A percentile compares a stretch with the other conserved stretches of the same genome.
Conservation (phyloP, 495 filamentous ascomycete species). For the Aspergillus wentii region DNA sequence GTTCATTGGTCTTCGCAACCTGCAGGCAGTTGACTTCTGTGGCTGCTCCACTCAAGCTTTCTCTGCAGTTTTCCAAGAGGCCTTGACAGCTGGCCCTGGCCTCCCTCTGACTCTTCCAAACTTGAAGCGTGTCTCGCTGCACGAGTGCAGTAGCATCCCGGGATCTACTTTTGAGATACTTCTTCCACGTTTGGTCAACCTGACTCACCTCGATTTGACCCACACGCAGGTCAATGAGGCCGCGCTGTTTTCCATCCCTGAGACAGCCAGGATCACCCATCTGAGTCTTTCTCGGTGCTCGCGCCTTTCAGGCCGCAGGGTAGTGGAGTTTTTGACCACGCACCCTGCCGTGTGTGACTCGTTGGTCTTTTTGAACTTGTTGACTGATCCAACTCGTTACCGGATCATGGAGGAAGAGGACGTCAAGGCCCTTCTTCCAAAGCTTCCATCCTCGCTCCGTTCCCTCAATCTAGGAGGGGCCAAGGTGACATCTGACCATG, state of each 20-base stretch:
- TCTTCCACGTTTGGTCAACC: conserved; percentile 60
- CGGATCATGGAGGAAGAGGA: conserved; percentile 64
- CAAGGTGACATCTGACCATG: conserved; percentile 61
- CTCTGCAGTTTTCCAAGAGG: conserved; percentile 53
- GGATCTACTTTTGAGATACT: conserved; percentile 64
- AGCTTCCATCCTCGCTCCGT: conserved; percentile 62
- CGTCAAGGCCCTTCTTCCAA: conserved; percentile 59
- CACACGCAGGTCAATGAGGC: conserved; percentile 74
- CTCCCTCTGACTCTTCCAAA: conserved; percentile 47
- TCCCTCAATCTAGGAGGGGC: conserved; percentile 76
- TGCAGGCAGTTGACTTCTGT: conserved; percentile 74
- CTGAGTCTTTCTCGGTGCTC: conserved; percentile 76
- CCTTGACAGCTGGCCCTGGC: conserved; percentile 32
- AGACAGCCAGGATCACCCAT: conserved; percentile 70
- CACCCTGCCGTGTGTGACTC: conserved; percentile 64
- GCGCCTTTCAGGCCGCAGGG: conserved; percentile 56
- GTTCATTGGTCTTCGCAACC: conserved; percentile 59
- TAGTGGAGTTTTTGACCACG: conserved; percentile 67
- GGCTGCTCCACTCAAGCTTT: conserved; percentile 71
- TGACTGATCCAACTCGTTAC: conserved; percentile 68
- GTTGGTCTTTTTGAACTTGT: conserved; percentile 70
- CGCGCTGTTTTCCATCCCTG: conserved; percentile 67
- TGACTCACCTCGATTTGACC: conserved; percentile 78
- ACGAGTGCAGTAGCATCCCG: conserved; percentile 75
- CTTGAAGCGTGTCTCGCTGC: conserved; percentile 67